phyloP scores from a whole-genome alignment of 1,139 yeast species.

The Eremothecium gossypii region DNA sequence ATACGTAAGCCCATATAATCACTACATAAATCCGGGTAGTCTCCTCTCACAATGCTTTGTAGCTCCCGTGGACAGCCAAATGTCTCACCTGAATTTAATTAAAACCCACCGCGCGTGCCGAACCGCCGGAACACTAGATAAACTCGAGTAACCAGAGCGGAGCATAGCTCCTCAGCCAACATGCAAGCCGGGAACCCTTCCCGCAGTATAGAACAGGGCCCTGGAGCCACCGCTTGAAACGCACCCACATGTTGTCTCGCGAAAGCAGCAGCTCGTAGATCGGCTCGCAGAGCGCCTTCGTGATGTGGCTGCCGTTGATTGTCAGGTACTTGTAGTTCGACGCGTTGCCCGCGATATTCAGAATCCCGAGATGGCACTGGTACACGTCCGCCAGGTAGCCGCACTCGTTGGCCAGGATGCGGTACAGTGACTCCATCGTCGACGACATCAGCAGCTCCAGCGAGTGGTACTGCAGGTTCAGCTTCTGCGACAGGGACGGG shows the following conservation, averaged over 20 bases:
- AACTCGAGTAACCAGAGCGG: slow-evolving; percentile 7
- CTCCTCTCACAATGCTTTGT: too few relatives aligned
- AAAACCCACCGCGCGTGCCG: slow-evolving; percentile 56
- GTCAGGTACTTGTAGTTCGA: slow-evolving; percentile 27
- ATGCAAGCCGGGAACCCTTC: slow-evolving; percentile 8
- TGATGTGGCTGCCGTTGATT: slow-evolving; percentile 20
- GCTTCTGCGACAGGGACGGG: slow-evolving; percentile 24
- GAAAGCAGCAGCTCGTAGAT: slow-evolving; percentile 21
- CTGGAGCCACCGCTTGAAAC: slow-evolving; percentile 6
- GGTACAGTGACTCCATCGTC: slow-evolving; percentile 18
- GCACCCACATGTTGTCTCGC: slow-evolving; percentile 7
- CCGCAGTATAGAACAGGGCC: slow-evolving; percentile 10
- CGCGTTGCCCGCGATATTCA: slow-evolving; percentile 27
- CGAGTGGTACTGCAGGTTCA: slow-evolving; percentile 20
- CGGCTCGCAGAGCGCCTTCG: slow-evolving; percentile 19
- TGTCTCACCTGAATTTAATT: neutral
- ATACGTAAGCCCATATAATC: neutral
- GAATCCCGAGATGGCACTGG: slow-evolving; percentile 23
- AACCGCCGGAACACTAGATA: slow-evolving; percentile 26
- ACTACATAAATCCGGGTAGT: too few relatives aligned
- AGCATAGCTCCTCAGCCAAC: slow-evolving; percentile 4
- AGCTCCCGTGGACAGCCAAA: too few relatives aligned
- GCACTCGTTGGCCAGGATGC: slow-evolving; percentile 13
- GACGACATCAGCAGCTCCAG: slow-evolving; percentile 24
- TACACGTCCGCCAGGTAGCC: slow-evolving; percentile 12